These are phyloP conservation scores for Lagenaria siceraria DNA, from an alignment of 306 rosid genomes.

Conservation along the genomic window DNA sequence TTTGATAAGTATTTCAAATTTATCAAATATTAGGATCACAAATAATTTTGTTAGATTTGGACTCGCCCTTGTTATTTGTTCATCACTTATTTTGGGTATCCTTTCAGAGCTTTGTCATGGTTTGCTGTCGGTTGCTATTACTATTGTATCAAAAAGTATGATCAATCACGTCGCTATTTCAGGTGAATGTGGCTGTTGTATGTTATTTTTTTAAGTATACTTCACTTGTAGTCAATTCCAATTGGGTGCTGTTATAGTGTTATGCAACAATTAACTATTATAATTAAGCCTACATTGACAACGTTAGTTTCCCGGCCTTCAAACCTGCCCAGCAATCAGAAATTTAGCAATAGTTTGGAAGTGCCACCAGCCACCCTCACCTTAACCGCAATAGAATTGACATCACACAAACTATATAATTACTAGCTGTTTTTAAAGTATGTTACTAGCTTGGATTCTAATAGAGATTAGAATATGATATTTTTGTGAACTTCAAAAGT, in stretches of 20 bases:
- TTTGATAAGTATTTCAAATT: neutral
- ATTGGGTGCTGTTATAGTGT: neutral
- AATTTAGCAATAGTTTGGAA: neutral
- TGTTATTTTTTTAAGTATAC: neutral
- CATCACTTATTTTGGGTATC: neutral
- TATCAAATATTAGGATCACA: neutral
- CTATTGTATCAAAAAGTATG: conserved; percentile 88
- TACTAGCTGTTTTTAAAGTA: no score
- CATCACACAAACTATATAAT: neutral
- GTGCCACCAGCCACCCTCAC: neutral
- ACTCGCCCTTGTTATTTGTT: neutral
- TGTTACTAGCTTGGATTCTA: neutral
- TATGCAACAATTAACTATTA: neutral
- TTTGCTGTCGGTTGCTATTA: conserved; percentile 98
- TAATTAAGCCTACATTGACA: neutral
- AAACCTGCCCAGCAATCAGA: neutral
- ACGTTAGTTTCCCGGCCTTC: neutral
- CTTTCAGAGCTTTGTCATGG: conserved; percentile 86
- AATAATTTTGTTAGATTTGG: neutral
- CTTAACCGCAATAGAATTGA: neutral
- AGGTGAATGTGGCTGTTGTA: conserved; percentile 32
- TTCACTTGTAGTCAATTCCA: neutral
- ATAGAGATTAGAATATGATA: neutral
- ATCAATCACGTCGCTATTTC: conserved; percentile 81
- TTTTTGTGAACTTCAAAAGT: neutral